phyloP scores from a whole-genome alignment of 2,329 filamentous ascomycete genomes.

The Ascochyta koolunga region DNA sequence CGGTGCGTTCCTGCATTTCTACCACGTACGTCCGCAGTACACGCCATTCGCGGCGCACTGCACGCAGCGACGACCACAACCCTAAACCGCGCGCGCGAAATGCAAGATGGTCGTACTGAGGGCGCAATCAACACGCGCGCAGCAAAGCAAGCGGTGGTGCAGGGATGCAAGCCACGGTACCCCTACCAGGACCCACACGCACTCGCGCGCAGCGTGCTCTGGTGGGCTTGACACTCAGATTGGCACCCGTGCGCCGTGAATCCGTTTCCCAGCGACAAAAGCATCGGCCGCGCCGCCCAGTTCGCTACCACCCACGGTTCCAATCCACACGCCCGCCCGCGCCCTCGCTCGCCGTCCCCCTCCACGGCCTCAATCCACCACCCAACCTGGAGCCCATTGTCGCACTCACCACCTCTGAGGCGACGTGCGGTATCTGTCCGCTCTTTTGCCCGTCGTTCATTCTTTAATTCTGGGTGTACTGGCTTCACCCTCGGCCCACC shows the following conservation, averaged over 20 bases:
- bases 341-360: constrained; percentile 23
- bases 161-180: constrained; percentile 14
- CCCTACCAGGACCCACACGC: neutral
- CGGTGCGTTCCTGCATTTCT: constrained; percentile 5
- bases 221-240: constrained; percentile 15
- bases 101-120: constrained; percentile 1
- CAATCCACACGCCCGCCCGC: constrained; percentile 30
- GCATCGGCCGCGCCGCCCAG: constrained; percentile 25
- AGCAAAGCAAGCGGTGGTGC: constrained; percentile 3
- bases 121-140: constrained; percentile 8
- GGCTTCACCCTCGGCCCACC: constrained; percentile 38
- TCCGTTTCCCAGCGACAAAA: constrained; percentile 25
- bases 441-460: constrained; percentile 44
- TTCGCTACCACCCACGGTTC: constrained; percentile 28
- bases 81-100: neutral
- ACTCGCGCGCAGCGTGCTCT: constrained; percentile 12
- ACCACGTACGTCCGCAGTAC: neutral
- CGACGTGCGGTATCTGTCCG: constrained; percentile 46
- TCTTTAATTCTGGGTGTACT: constrained; percentile 49
- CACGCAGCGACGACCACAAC: neutral
- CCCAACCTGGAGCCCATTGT: constrained; percentile 41
- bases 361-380: constrained; percentile 18
- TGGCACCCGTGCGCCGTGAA: constrained; percentile 7
- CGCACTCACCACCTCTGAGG: constrained; percentile 35
- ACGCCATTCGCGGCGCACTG: neutral